phyloP scores from a whole-genome alignment of 768 basidiomycete genomes.

The Leccinum aurantiacum region DNA sequence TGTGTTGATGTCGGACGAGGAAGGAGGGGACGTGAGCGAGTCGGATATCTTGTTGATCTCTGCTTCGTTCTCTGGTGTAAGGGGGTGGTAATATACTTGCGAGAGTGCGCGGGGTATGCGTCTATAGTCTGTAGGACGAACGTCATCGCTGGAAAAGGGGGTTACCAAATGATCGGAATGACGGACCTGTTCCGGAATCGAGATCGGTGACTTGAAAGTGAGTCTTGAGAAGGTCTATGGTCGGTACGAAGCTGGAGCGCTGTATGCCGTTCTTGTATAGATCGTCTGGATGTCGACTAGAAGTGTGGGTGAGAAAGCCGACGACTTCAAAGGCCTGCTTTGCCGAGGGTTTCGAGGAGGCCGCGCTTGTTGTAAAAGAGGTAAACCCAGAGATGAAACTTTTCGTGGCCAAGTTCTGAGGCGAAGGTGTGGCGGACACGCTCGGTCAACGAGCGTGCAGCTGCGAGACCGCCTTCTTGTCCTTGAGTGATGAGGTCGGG shows the following conservation, averaged over 20 bases:
- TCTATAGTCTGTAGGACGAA: constrained; percentile 74
- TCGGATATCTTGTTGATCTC: constrained; percentile 87
- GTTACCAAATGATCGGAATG: constrained; percentile 12
- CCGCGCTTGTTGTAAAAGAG: constrained; percentile 68
- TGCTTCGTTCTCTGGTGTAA: constrained; percentile 57
- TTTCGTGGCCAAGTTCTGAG: constrained; percentile 24
- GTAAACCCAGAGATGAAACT: constrained; percentile 57
- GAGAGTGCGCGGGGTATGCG: constrained; percentile 91
- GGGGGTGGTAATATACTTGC: constrained; percentile 87
- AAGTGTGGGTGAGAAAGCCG: not conserved
- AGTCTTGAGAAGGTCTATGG: constrained; percentile 89
- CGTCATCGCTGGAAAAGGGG: not conserved
- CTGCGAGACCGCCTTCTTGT: constrained; percentile 55
- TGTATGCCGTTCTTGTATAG: constrained; percentile 99
- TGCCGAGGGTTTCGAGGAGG: constrained; percentile 48
- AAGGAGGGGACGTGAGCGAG: constrained; percentile 57
- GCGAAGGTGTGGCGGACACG: constrained; percentile 26
- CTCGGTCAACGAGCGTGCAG: constrained; percentile 48
- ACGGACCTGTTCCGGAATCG: constrained; percentile 86
- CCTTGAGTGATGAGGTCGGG: constrained; percentile 53
- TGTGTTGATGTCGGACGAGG: constrained; percentile 27
- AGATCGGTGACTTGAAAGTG: constrained; percentile 88
- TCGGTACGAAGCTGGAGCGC: constrained; percentile 89
- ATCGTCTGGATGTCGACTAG: constrained; percentile 93
- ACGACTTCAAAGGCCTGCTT: constrained; percentile 27